Percentiles rank a stretch among this genome's conserved stretches.
These are phyloP conservation scores for Diutina ranongensis DNA, from an alignment of 1,139 yeast genomes.

Conservation along the genomic window DNA sequence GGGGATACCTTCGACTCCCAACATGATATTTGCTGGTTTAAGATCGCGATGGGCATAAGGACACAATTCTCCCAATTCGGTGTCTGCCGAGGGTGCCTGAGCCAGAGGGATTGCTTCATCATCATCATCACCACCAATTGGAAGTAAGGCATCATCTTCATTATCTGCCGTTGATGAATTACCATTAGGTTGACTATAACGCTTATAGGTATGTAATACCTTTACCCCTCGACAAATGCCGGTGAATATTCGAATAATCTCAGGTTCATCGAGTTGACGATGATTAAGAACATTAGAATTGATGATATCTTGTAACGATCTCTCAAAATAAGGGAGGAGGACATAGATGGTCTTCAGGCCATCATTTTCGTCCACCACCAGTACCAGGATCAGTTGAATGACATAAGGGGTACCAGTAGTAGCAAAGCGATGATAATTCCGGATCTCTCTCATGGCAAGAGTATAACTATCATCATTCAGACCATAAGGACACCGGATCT, in stretches of 20 bases:
- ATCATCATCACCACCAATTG: conserved; percentile 12
- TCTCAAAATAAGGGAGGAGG: conserved; percentile 62
- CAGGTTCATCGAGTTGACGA: conserved; percentile 42
- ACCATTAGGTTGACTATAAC: conserved; percentile 8
- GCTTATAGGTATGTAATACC: conserved; percentile 60
- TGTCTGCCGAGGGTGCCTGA: conserved; percentile 9
- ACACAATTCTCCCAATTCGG: conserved; percentile 46
- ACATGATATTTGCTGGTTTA: conserved; percentile 83
- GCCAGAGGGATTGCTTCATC: background rate
- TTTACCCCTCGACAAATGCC: conserved; percentile 69
- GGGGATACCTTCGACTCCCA: conserved; percentile 61
- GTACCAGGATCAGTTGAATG: conserved; percentile 58
- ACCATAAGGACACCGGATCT: conserved; percentile 83
- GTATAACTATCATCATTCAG: conserved; percentile 48
- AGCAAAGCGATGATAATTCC: conserved; percentile 58
- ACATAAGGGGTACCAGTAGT: conserved; percentile 43
- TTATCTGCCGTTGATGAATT: conserved; percentile 9
- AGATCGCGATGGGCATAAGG: conserved; percentile 82
- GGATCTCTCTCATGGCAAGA: conserved; percentile 66
- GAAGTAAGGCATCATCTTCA: conserved; percentile 24
- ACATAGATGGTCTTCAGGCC: conserved; percentile 74
- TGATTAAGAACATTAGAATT: conserved; percentile 50
- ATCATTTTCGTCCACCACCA: conserved; percentile 59
- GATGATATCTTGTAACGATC: conserved; percentile 68
- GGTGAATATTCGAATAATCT: conserved; percentile 47